Conservation (phyloP, 371 early-diverging fungal species). For the Blakeslea trispora region DNA sequence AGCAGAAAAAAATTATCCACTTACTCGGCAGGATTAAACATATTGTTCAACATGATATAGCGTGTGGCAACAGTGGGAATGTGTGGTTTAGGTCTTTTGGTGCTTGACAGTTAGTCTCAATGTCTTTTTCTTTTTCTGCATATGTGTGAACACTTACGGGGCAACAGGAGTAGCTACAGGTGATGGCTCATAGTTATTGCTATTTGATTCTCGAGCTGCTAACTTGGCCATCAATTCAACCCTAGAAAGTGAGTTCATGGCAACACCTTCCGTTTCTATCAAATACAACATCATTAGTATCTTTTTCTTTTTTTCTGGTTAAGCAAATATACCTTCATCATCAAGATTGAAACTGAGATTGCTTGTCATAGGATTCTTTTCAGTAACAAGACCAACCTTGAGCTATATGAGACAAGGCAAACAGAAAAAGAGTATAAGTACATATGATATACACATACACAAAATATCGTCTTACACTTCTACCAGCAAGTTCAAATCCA, state of each 20-base stretch:
- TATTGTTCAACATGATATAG: constrained; percentile 82
- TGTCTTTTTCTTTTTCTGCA: neutral
- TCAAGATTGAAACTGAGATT: constrained; percentile 44
- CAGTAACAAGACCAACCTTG: constrained; percentile 80
- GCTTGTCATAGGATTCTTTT: constrained; percentile 49
- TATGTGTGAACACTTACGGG: constrained; percentile 21
- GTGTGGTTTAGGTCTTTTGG: constrained; percentile 38
- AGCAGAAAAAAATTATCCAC: constrained; percentile 16
- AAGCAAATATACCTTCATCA: constrained; percentile 61
- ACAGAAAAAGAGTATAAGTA: constrained; percentile 12
- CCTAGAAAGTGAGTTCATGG: constrained; percentile 74
- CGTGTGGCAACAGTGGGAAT: constrained; percentile 52
- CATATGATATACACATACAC: too few relatives aligned
- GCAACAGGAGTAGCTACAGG: constrained; percentile 9
- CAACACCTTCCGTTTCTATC: constrained; percentile 67
- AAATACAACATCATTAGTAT: constrained; percentile 3
- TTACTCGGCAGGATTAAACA: constrained; percentile 92
- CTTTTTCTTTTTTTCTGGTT: too few relatives aligned
- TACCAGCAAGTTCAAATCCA: constrained; percentile 72
- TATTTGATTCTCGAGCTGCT: constrained; percentile 53
- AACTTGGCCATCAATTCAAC: constrained; percentile 89
- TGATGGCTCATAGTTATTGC: constrained; percentile 1
- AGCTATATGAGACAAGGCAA: constrained; percentile 51
- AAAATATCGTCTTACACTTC: constrained; percentile 13
- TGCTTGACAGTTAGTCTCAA: constrained; percentile 3